Evolutionary conservation across 352 stramenopile species (phyloP).

Genomic region (Plasmopara halstedii): DNA sequence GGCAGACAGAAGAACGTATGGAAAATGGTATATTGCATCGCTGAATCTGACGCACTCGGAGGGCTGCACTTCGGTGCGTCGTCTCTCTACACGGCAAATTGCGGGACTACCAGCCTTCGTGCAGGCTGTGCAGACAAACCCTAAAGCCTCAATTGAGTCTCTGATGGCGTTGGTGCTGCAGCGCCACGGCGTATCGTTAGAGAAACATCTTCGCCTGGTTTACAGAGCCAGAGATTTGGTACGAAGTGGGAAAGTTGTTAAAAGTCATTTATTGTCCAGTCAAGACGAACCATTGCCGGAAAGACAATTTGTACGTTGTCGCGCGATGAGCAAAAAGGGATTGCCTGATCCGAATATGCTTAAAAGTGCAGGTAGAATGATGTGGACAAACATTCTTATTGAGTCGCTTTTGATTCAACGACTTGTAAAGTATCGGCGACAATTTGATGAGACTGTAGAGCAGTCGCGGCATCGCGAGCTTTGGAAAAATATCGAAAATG

Average conservation of each 20-base stretch:
- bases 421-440: constrained; percentile 9
- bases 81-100: constrained; percentile 20
- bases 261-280: constrained; percentile 9
- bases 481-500: constrained; percentile 10
- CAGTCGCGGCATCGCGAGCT: constrained; percentile 11
- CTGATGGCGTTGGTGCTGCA: constrained; percentile 13
- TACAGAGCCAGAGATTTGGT: constrained; percentile 25
- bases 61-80: constrained; percentile 8
- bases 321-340: constrained; percentile 6
- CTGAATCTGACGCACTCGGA: constrained; percentile 18
- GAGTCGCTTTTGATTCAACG: constrained; percentile 19
- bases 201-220: constrained; percentile 20
- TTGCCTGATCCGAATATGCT: constrained; percentile 1
- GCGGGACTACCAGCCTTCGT: constrained; percentile 15
- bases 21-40: constrained; percentile 29
- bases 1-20: constrained; percentile 18
- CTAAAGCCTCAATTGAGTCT: constrained; percentile 11
- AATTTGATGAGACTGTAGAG: constrained; percentile 9
- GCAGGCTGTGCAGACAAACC: constrained; percentile 8
- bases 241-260: constrained; percentile 9
- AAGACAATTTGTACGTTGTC: constrained; percentile 9
- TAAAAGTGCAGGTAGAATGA: constrained; percentile 15
- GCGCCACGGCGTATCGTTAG: constrained; percentile 14
- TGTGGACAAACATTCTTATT: constrained; percentile 13
- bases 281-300: constrained; percentile 7